Evolutionary conservation across 2,329 filamentous ascomycete species (phyloP).

Genomic region (Apiospora malaysiana): DNA sequence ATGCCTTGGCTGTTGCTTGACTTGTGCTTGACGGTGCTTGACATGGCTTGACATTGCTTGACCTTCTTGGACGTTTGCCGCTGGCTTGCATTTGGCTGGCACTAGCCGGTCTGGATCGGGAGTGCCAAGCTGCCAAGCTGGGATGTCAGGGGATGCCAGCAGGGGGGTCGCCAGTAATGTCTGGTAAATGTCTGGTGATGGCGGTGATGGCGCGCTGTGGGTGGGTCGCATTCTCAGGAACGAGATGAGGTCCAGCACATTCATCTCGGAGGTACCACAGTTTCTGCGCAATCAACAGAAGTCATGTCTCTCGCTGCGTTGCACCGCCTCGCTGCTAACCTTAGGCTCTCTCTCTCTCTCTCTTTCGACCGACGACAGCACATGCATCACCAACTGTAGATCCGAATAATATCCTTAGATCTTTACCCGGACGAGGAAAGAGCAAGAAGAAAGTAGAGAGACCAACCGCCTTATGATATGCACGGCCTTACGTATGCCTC

Average conservation of each 20-base stretch:
- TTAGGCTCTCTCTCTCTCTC: no score
- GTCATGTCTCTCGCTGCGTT: neutral
- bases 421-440: neutral
- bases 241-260: constrained; percentile 8
- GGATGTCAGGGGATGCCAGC: neutral
- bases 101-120: neutral
- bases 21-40: neutral
- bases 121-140: neutral
- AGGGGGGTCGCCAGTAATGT: neutral
- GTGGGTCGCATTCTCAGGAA: constrained; percentile 13
- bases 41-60: neutral
- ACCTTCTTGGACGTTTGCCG: neutral
- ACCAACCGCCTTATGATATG: neutral
- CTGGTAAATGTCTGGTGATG: no score
- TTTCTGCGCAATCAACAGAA: neutral
- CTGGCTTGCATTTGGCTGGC: neutral
- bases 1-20: constrained; percentile 1
- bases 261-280: constrained; percentile 26
- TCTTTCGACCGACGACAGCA: neutral
- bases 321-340: neutral
- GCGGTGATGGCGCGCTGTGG: neutral
- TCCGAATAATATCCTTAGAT: neutral
- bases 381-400: neutral
- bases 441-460: no score
- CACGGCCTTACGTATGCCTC: constrained; percentile 18